A percentile compares a stretch with the other conserved stretches of the same genome.
Conservation (phyloP, 768 basidiomycete genomes). For the Phaffia tasmanica region DNA sequence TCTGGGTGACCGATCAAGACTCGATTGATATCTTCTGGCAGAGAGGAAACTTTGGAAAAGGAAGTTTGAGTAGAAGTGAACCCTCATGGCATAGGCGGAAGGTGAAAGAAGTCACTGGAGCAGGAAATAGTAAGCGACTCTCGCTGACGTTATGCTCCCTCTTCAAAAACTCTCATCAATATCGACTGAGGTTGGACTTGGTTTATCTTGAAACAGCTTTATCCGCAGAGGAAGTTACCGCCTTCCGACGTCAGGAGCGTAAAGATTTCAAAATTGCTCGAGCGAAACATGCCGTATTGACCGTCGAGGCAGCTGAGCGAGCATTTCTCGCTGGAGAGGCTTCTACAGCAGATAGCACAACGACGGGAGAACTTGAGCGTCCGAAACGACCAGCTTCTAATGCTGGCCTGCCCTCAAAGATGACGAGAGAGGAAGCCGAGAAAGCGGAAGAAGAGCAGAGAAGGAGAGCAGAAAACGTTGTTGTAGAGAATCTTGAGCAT, state of each 20-base stretch:
- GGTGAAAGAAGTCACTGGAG: slow-evolving; percentile 52
- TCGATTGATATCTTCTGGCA: slow-evolving; percentile 69
- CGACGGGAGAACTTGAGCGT: slow-evolving; percentile 4
- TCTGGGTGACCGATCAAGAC: slow-evolving; percentile 62
- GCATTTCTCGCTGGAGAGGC: slow-evolving; percentile 32
- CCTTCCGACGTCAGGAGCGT: slow-evolving; percentile 72
- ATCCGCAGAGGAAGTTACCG: slow-evolving; percentile 85
- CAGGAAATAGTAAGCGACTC: slow-evolving; percentile 49
- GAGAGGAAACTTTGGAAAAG: slow-evolving; percentile 94
- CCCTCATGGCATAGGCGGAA: slow-evolving; percentile 82
- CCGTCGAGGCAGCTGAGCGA: slow-evolving; percentile 47
- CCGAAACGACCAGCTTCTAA: slow-evolving; percentile 18
- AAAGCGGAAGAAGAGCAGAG: slow-evolving; percentile 12
- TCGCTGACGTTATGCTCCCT: slow-evolving; percentile 9
- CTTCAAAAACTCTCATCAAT: neutral
- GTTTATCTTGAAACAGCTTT: slow-evolving; percentile 43
- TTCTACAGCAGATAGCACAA: slow-evolving; percentile 6
- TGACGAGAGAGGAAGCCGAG: slow-evolving; percentile 10
- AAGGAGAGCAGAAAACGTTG: slow-evolving; percentile 49
- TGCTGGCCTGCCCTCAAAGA: neutral
- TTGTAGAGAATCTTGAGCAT: slow-evolving; percentile 54
- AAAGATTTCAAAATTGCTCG: slow-evolving; percentile 88
- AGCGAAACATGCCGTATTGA: slow-evolving; percentile 55
- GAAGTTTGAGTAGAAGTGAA: slow-evolving; percentile 84
- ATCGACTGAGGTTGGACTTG: neutral